phyloP scores from a whole-genome alignment of 2,329 filamentous ascomycete species.

The Sarocladium brachiariae region DNA sequence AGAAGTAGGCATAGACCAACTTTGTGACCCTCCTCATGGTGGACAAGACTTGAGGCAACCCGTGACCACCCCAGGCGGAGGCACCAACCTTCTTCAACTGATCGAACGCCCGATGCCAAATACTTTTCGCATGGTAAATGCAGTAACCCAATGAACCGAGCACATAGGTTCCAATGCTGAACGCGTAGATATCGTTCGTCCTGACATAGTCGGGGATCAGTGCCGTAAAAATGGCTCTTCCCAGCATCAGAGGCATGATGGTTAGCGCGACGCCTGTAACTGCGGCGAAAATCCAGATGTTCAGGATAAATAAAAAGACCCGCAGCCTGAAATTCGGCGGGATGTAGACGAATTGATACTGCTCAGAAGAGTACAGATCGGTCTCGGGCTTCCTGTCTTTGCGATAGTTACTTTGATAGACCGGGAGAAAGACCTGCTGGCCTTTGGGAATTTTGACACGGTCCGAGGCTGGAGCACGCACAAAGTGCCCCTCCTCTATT shows the following conservation, averaged over 20 bases:
- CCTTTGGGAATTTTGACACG: constrained; percentile 91
- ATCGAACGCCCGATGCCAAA: constrained; percentile 27
- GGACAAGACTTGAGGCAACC: constrained; percentile 14
- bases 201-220: constrained; percentile 64
- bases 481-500: constrained; percentile 69
- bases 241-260: constrained; percentile 78
- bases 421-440: constrained; percentile 67
- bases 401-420: constrained; percentile 59
- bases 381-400: constrained; percentile 46
- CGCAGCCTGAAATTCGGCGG: constrained; percentile 78
- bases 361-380: constrained; percentile 45
- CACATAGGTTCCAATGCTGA: constrained; percentile 81
- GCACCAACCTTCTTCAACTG: background rate
- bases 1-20: constrained; percentile 67
- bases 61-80: background rate
- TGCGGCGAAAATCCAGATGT: constrained; percentile 91
- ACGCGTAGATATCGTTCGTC: constrained; percentile 94
- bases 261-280: constrained; percentile 79
- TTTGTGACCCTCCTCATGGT: constrained; percentile 28
- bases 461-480: constrained; percentile 89
- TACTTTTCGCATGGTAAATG: constrained; percentile 41
- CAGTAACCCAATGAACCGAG: constrained; percentile 63
- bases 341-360: constrained; percentile 69
- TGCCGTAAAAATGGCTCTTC: constrained; percentile 67
- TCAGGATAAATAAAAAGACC: constrained; percentile 77